A percentile compares a stretch with the other conserved stretches of the same genome.
These are phyloP conservation scores for Colletotrichum musicola DNA, from an alignment of 2,329 filamentous ascomycete genomes.

Conservation along the genomic window DNA sequence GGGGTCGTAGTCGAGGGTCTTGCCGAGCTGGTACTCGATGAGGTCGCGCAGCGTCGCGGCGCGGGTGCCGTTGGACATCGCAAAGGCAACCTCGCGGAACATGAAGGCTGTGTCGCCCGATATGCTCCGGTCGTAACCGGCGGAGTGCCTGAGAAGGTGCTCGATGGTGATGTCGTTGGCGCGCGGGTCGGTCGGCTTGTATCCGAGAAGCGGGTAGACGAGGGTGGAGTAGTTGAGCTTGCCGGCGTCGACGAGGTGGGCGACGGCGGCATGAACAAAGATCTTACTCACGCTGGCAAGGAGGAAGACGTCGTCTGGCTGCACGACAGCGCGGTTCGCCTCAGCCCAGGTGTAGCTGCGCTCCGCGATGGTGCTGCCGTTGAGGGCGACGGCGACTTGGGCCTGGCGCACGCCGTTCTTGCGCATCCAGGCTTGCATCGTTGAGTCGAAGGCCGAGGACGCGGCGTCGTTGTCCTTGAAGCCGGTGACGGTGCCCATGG, in stretches of 20 bases:
- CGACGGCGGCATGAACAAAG: slow-evolving; percentile 38
- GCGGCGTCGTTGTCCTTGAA: slow-evolving; percentile 24
- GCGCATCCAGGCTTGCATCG: slow-evolving; percentile 34
- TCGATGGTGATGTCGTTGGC: slow-evolving; percentile 35
- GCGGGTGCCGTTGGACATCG: slow-evolving; percentile 15
- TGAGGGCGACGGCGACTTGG: slow-evolving; percentile 32
- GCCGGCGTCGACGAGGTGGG: slow-evolving; percentile 30
- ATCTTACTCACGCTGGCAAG: slow-evolving; percentile 40
- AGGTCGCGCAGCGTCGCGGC: slow-evolving; percentile 38
- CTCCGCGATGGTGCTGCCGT: slow-evolving; percentile 29
- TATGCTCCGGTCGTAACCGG: slow-evolving; percentile 29
- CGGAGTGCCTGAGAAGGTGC: slow-evolving; percentile 29
- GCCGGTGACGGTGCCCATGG: slow-evolving; percentile 22
- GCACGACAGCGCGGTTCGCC: slow-evolving; percentile 28
- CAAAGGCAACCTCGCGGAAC: slow-evolving; percentile 31
- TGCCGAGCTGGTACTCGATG: slow-evolving; percentile 38
- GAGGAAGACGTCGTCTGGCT: slow-evolving; percentile 35
- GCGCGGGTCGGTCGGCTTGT: slow-evolving; percentile 21
- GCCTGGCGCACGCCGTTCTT: slow-evolving; percentile 38
- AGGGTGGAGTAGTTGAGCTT: slow-evolving; percentile 19
- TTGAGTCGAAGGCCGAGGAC: slow-evolving; percentile 8
- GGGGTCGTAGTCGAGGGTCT: slow-evolving; percentile 34
- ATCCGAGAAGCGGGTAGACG: slow-evolving; percentile 32
- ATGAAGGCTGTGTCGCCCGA: slow-evolving; percentile 27
- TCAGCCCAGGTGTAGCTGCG: slow-evolving; percentile 40